phyloP scores from a whole-genome alignment of 2,329 filamentous ascomycete species.

The Aureobasidium melanogenum region DNA sequence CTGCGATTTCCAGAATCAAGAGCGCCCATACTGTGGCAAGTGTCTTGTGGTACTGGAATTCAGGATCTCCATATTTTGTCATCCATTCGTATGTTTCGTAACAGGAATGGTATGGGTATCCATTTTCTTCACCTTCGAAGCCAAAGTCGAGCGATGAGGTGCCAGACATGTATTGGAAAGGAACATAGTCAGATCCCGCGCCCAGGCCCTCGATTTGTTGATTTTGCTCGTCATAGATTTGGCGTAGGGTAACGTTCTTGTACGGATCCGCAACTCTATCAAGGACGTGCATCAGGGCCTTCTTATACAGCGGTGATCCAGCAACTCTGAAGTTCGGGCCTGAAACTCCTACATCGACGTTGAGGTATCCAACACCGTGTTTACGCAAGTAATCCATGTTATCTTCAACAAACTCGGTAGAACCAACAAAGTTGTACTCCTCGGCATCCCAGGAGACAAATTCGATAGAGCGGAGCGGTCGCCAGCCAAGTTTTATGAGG shows the following conservation, averaged over 20 bases:
- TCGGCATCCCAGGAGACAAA: conserved; percentile 95
- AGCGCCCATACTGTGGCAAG: conserved; percentile 74
- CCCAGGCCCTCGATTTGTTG: conserved; percentile 59
- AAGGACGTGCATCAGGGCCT: conserved; percentile 62
- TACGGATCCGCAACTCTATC: conserved; percentile 65
- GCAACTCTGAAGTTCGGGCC: conserved; percentile 67
- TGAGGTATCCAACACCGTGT: conserved; percentile 79
- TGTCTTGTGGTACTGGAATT: conserved; percentile 67
- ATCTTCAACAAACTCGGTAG: conserved; percentile 89
- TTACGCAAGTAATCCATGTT: conserved; percentile 63
- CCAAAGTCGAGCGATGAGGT: conserved; percentile 78
- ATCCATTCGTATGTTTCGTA: conserved; percentile 91
- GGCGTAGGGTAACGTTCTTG: conserved; percentile 61
- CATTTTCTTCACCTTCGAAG: conserved; percentile 53
- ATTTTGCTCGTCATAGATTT: conserved; percentile 63
- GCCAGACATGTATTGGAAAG: conserved; percentile 86
- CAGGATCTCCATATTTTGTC: conserved; percentile 65
- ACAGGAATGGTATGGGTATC: conserved; percentile 68
- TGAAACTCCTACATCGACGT: conserved; percentile 74
- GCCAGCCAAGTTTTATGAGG: conserved; percentile 69
- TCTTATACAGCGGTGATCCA: conserved; percentile 72
- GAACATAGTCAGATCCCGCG: conserved; percentile 71
- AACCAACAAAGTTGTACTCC: conserved; percentile 89
- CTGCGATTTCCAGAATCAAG: conserved; percentile 75
- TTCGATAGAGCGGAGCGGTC: conserved; percentile 85